These are phyloP conservation scores for Aureobasidium sp. DNA, from an alignment of 2,329 filamentous ascomycete genomes.

Conservation along the genomic window DNA sequence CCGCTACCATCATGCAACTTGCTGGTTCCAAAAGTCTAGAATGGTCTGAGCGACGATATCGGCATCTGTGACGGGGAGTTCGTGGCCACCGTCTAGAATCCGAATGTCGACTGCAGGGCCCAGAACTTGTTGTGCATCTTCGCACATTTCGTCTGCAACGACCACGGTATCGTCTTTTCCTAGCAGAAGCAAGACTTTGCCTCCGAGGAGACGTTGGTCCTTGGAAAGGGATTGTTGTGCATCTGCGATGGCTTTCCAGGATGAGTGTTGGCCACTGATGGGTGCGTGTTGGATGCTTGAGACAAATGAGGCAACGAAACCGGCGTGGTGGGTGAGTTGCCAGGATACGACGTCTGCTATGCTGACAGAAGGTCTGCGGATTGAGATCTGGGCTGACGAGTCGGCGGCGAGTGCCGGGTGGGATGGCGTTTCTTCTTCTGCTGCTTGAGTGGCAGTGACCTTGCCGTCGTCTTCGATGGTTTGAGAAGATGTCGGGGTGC, in stretches of 20 bases:
- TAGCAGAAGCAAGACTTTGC: constrained; percentile 58
- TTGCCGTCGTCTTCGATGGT: not conserved
- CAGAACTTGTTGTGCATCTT: constrained; percentile 53
- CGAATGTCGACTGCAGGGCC: constrained; percentile 51
- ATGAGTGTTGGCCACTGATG: constrained; percentile 55
- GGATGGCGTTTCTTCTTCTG: constrained; percentile 33
- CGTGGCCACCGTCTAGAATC: constrained; percentile 59
- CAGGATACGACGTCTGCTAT: constrained; percentile 59
- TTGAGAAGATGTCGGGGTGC: constrained; percentile 17
- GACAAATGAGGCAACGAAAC: constrained; percentile 64
- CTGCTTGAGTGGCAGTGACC: constrained; percentile 26
- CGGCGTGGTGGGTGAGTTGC: constrained; percentile 60
- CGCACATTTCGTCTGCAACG: constrained; percentile 54
- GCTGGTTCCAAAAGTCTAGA: constrained; percentile 34
- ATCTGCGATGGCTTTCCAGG: constrained; percentile 54
- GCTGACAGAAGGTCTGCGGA: constrained; percentile 45
- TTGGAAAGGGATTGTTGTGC: constrained; percentile 25
- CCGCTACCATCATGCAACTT: not conserved
- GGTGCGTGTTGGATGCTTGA: constrained; percentile 64
- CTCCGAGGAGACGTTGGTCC: constrained; percentile 33
- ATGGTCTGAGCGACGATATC: constrained; percentile 52
- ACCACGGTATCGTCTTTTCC: constrained; percentile 62
- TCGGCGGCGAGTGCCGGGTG: constrained; percentile 21
- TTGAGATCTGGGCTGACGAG: constrained; percentile 39
- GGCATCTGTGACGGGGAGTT: constrained; percentile 58